Evolutionary conservation across 257 asterid species (phyloP), one percentile per base, ranked within the genome.

Genomic region (Solanum corneliomulleri): DNA sequence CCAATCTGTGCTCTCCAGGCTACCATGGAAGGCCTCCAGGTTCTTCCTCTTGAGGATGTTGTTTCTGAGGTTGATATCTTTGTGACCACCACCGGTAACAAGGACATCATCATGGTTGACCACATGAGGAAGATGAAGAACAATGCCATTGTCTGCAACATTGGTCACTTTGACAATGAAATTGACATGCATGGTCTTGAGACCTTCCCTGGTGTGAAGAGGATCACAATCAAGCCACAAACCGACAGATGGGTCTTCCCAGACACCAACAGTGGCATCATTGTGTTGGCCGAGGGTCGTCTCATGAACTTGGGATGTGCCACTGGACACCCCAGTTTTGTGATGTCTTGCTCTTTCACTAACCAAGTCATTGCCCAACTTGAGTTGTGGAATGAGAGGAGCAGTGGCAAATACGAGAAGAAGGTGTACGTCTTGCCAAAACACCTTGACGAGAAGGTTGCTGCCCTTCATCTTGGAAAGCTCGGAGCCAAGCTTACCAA

Each of bases 281-380:
- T 93, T 62, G 87, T 92, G 6, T 78, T 93, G 87, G 95, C 95
- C 0, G 95, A 93, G 87, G 95, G 95, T 9, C 94, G 95, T 85
- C 91, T 92, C 44, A 93, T 93, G 95, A 92, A 93, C 93, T 90
- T 93, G 91, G 95, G 95, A 9, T 93, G 95, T 75, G 95, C 95
- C 72, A 93, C 95, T 0, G 93, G 93, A 20, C 95, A 93, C 86
- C 95, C 95, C 2, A 93, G 95, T 88, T 93, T 93, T n/a, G 94
- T 93, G 60, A 93, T 93, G 95, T 93, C 95, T 0, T 92, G 95
- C 87, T 93, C 91, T 7, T 93, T 93, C 88, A 92, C 95, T 7
- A 93, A 93, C 93, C 95, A 93, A 82, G 95, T 93, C 9, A 93
- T 93, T 41, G 95, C 95, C 14, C 94, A 93, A 86, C 93, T 93